phyloP scores from a whole-genome alignment of 352 stramenopile species.

The Phytophthora aleatoria region DNA sequence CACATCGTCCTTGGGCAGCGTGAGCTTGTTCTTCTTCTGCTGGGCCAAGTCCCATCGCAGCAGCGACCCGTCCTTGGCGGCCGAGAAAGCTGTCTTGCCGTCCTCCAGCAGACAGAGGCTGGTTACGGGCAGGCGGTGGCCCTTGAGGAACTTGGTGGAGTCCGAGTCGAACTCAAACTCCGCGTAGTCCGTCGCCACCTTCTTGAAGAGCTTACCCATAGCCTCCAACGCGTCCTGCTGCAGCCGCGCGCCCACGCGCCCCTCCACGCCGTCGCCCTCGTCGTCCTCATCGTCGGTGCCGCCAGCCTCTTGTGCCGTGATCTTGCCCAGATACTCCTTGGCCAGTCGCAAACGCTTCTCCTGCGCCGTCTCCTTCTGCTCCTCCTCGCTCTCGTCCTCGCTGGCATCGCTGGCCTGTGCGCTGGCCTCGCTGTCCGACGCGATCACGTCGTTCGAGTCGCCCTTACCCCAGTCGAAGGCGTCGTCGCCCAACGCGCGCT shows the following conservation, averaged over 20 bases:
- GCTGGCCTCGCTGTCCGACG: constrained; percentile 74
- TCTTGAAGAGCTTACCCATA: constrained; percentile 89
- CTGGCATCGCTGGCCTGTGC: constrained; percentile 27
- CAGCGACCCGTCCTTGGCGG: constrained; percentile 93
- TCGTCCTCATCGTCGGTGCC: constrained; percentile 37
- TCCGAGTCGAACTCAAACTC: constrained; percentile 86
- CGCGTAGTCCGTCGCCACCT: constrained; percentile 75
- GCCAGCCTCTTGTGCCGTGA: constrained; percentile 69
- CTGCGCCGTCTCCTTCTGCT: constrained; percentile 82
- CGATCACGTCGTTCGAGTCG: constrained; percentile 59
- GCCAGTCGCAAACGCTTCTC: constrained; percentile 90
- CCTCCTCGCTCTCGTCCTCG: constrained; percentile 48
- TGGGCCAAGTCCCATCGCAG: constrained; percentile 89
- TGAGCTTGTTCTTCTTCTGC: constrained; percentile 74
- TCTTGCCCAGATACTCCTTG: constrained; percentile 88
- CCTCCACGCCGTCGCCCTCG: constrained; percentile 62
- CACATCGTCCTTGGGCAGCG: constrained; percentile 66
- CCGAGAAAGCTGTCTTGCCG: constrained; percentile 90
- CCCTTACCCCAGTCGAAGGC: constrained; percentile 81
- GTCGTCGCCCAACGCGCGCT: constrained; percentile 74
- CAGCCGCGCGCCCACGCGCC: constrained; percentile 76
- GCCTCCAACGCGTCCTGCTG: constrained; percentile 85
- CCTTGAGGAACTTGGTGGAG: constrained; percentile 79
- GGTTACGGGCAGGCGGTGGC: constrained; percentile 86
- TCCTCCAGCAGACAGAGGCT: constrained; percentile 89